These are phyloP conservation scores for Daphne laureola DNA, from an alignment of 441 rosid genomes.

Conservation along the genomic window DNA sequence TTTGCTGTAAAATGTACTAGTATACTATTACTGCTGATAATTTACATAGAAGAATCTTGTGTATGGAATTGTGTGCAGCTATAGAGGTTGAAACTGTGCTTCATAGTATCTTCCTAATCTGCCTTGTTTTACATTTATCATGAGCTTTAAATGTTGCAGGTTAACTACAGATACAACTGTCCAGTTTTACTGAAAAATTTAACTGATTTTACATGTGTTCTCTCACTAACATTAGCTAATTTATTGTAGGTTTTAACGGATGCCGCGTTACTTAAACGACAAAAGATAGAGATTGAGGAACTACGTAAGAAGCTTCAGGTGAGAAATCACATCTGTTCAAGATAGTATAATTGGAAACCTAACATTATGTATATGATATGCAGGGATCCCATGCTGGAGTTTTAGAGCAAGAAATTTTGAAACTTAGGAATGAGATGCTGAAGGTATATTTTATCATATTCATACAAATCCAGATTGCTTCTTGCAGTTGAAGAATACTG, in stretches of 20 bases:
- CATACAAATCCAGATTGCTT: slow-evolving; percentile 14
- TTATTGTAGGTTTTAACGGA: slow-evolving; percentile 72
- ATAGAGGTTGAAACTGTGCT: too few species aligned
- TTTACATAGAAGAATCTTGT: too few species aligned
- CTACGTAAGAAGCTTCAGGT: slow-evolving; percentile 81
- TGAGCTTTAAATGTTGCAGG: background rate
- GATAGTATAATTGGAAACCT: slow-evolving; percentile 12
- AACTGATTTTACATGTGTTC: too few species aligned
- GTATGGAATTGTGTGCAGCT: too few species aligned
- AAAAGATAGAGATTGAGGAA: slow-evolving; percentile 91
- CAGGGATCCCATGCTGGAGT: slow-evolving; percentile 89
- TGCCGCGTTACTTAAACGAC: slow-evolving; percentile 85
- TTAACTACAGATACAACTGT: background rate
- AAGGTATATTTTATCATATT: slow-evolving; percentile 36
- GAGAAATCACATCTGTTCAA: slow-evolving; percentile 13
- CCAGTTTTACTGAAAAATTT: too few species aligned
- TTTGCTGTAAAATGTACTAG: too few species aligned
- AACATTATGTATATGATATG: slow-evolving; percentile 19
- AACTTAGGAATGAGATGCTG: slow-evolving; percentile 84
- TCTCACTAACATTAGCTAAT: slow-evolving; percentile 20
- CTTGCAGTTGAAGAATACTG: background rate
- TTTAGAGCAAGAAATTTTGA: slow-evolving; percentile 79
- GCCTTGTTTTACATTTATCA: too few species aligned
- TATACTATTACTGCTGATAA: too few species aligned
- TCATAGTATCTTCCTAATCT: too few species aligned